Conservation (phyloP, 176 grass and related monocot species). For the Neostapfia colusana region DNA sequence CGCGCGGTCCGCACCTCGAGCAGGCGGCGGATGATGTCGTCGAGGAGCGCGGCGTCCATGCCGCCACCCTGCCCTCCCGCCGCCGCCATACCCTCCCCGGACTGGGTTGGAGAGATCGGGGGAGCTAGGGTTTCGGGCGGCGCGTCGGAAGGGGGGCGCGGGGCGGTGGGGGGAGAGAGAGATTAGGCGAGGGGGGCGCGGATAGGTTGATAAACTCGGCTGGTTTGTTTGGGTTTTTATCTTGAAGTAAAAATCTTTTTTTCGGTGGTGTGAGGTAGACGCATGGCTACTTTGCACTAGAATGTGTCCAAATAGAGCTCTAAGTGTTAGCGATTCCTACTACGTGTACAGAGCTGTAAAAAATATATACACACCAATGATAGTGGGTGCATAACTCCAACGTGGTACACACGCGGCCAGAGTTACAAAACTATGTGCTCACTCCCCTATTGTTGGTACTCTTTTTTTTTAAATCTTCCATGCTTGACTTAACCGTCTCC, state of each 20-base stretch:
- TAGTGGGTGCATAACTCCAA: too few species aligned
- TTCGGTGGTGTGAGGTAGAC: neutral
- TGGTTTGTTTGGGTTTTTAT: neutral
- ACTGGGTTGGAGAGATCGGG: constrained; percentile 39
- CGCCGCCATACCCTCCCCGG: constrained; percentile 46
- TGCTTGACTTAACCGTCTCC: too few species aligned
- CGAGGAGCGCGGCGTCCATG: constrained; percentile 73
- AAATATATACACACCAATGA: too few species aligned
- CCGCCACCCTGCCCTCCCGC: constrained; percentile 49
- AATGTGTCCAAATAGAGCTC: too few species aligned
- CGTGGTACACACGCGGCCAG: too few species aligned
- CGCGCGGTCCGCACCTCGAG: constrained; percentile 75
- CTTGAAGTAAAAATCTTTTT: neutral
- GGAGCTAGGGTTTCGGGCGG: constrained; percentile 54
- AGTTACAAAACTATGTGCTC: too few species aligned
- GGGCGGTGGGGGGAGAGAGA: neutral
- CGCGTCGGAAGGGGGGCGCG: constrained; percentile 30
- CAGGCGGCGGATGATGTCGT: constrained; percentile 78
- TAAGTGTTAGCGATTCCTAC: too few species aligned
- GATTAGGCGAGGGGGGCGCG: constrained; percentile 28
- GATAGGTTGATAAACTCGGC: constrained; percentile 43
- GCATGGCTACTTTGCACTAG: too few species aligned
- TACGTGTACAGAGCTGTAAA: too few species aligned
- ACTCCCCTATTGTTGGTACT: too few species aligned
- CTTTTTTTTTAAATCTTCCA: too few species aligned